Conservation (phyloP, 2,329 filamentous ascomycete species). For the Akanthomyces lecanii region DNA sequence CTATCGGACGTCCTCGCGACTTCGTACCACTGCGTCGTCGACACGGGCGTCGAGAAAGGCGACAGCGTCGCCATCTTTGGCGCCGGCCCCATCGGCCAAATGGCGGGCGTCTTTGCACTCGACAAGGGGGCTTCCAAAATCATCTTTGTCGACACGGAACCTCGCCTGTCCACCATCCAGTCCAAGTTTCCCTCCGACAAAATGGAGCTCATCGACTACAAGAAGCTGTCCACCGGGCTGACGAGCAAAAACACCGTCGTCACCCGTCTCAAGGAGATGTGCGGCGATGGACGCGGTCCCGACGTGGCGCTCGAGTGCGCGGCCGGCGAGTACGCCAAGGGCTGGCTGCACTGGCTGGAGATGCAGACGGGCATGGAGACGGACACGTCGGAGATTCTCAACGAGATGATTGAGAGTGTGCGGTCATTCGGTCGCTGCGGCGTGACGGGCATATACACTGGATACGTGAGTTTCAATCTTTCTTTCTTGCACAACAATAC, state of each 20-base stretch:
- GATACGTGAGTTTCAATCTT: conserved; percentile 42
- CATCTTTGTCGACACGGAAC: conserved; percentile 74
- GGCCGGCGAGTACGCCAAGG: conserved; percentile 58
- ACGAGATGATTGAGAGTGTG: conserved; percentile 75
- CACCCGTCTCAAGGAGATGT: conserved; percentile 67
- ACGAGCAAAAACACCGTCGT: conserved; percentile 60
- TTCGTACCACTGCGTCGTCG: conserved; percentile 76
- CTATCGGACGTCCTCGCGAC: conserved; percentile 78
- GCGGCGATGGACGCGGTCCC: conserved; percentile 61
- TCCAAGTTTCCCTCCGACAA: conserved; percentile 53
- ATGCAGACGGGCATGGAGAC: conserved; percentile 67
- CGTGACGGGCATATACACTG: conserved; percentile 67
- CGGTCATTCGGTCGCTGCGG: conserved; percentile 69
- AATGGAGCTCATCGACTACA: conserved; percentile 67
- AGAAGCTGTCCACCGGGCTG: conserved; percentile 53
- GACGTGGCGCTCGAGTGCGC: conserved; percentile 69
- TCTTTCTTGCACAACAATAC: conserved; percentile 10
- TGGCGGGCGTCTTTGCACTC: conserved; percentile 71
- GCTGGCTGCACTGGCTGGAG: conserved; percentile 57
- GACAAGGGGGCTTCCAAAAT: conserved; percentile 70
- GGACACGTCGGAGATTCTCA: conserved; percentile 75
- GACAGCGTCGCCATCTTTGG: conserved; percentile 81
- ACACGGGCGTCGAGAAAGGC: conserved; percentile 72
- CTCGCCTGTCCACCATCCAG: conserved; percentile 65
- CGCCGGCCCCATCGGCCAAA: conserved; percentile 83